Evolutionary conservation across 202 grass and related monocot species (phyloP).

Genomic region (Schoenoplectus tabernaemontani): DNA sequence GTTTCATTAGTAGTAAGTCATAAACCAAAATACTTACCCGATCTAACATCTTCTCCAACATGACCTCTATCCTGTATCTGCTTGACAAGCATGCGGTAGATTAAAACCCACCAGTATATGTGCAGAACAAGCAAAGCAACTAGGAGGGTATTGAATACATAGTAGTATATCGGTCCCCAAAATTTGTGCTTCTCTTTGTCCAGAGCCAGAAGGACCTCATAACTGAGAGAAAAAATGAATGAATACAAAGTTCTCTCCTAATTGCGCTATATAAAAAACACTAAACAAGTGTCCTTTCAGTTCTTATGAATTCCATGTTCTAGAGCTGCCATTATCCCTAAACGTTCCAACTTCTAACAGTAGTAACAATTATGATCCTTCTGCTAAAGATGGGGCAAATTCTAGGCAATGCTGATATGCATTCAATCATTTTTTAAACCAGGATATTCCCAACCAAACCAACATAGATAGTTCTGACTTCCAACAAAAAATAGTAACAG

Average conservation of each 20-base stretch:
- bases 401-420: background rate
- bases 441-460: background rate
- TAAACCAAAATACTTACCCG: slow-evolving; percentile 40
- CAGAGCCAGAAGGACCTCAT: slow-evolving; percentile 58
- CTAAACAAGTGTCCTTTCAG: background rate
- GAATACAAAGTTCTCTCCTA: background rate
- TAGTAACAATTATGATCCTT: background rate
- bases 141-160: slow-evolving; percentile 77
- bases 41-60: slow-evolving; percentile 75
- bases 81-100: slow-evolving; percentile 48
- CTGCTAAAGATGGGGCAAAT: background rate
- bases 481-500: background rate
- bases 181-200: slow-evolving; percentile 74
- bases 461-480: background rate
- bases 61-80: slow-evolving; percentile 54
- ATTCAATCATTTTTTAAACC: background rate
- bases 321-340: background rate
- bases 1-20: background rate
- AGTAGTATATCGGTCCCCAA: slow-evolving; percentile 78
- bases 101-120: slow-evolving; percentile 68
- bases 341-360: background rate
- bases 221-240: slow-evolving; percentile 37
- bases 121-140: slow-evolving; percentile 68
- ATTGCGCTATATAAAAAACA: background rate
- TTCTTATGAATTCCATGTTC: background rate